A percentile compares a stretch with the other conserved stretches of the same genome.
Evolutionary conservation across 345 rosid genomes (phyloP).

Genomic region (Camelina hispida): DNA sequence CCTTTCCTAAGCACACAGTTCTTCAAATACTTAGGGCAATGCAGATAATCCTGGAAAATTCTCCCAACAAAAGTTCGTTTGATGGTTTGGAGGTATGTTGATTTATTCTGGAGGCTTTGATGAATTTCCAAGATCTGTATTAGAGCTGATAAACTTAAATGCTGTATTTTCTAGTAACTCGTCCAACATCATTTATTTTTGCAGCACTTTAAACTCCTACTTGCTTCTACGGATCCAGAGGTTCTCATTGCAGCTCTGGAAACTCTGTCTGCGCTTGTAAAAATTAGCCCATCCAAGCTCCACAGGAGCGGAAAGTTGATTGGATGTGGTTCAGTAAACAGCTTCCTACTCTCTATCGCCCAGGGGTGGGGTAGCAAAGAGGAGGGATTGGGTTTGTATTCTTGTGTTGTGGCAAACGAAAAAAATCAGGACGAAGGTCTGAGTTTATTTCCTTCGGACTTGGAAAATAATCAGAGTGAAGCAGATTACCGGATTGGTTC

Average conservation of each 20-base stretch:
- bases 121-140: conserved; percentile 23
- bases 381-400: conserved; percentile 92
- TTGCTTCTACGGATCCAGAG: conserved; percentile 96
- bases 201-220: conserved; percentile 93
- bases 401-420: conserved; percentile 89
- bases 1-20: conserved; percentile 82
- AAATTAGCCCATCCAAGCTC: conserved; percentile 85
- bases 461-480: conserved; percentile 60
- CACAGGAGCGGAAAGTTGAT: conserved; percentile 85
- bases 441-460: conserved; percentile 77
- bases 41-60: conserved; percentile 91
- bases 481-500: conserved; percentile 80
- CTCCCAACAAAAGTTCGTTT: conserved; percentile 86
- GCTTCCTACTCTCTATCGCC: conserved; percentile 84
- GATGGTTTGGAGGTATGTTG: conserved; percentile 87
- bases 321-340: conserved; percentile 84
- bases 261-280: conserved; percentile 86
- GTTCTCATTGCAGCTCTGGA: conserved; percentile 86
- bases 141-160: conserved; percentile 17
- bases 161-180: conserved; percentile 34
- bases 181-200: not conserved
- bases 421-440: conserved; percentile 83
- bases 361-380: conserved; percentile 99
- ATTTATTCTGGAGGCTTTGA: conserved; percentile 4
- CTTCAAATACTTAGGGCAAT: conserved; percentile 88